Percentiles rank a stretch among this genome's conserved stretches.
Evolutionary conservation across 805 yeast species (phyloP).

Genomic region (Blastobotrys chiropterorum): DNA sequence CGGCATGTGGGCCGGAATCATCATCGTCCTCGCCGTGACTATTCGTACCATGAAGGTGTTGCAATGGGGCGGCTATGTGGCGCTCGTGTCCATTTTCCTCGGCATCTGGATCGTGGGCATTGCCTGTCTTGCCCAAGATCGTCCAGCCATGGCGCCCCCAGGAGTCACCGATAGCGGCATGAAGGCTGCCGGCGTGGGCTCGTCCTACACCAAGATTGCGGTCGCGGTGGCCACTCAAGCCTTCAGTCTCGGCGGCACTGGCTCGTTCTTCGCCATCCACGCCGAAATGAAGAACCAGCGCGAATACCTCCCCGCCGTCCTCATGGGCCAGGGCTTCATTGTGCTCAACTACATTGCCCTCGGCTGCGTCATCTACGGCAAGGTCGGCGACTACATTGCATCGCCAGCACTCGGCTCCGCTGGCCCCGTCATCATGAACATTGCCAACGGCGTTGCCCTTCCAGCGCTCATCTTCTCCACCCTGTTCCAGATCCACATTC

Average conservation of each 20-base stretch:
- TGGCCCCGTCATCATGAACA: constrained; percentile 7
- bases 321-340: constrained; percentile 6
- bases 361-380: constrained; percentile 5
- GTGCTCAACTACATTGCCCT: constrained; percentile 6
- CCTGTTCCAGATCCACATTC: constrained; percentile 6
- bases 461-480: constrained; percentile 6
- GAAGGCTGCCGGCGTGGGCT: not conserved
- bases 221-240: constrained; percentile 4
- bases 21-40: not conserved
- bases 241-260: constrained; percentile 6
- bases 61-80: constrained; percentile 6
- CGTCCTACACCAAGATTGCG: constrained; percentile 1
- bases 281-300: constrained; percentile 6
- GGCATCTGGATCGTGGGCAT: constrained; percentile 7
- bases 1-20: constrained; percentile 2
- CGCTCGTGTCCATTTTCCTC: constrained; percentile 3
- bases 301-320: not conserved
- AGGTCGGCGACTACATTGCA: constrained; percentile 7
- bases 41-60: constrained; percentile 6
- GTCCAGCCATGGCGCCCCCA: constrained; percentile 6
- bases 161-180: not conserved
- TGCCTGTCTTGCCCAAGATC: constrained; percentile 5
- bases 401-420: constrained; percentile 9
- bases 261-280: constrained; percentile 7
- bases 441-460: constrained; percentile 6